Conservation (phyloP, 345 rosid species). For the Rhodamnia argentea region DNA sequence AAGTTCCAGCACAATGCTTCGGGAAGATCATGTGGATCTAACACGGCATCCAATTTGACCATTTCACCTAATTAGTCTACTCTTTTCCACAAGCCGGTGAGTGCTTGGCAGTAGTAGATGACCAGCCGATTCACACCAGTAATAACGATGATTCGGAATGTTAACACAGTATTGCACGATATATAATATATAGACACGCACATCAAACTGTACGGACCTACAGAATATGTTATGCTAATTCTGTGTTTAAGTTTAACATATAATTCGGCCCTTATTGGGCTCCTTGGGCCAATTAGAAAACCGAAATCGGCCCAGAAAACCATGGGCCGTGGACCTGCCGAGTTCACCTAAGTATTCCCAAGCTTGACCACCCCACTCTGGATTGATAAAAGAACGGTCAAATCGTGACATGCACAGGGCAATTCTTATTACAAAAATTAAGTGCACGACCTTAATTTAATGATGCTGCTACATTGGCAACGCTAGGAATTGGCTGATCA, state of each 20-base stretch:
- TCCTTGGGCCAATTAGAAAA: background rate
- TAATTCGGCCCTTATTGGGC: background rate
- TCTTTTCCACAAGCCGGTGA: background rate
- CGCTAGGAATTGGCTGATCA: background rate
- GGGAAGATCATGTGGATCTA: background rate
- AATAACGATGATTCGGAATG: rapidly evolving
- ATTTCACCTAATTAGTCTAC: background rate
- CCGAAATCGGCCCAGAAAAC: background rate
- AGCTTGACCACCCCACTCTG: background rate
- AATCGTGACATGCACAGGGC: background rate
- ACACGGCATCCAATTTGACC: background rate
- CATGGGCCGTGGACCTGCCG: background rate
- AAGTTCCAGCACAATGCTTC: background rate
- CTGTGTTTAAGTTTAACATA: background rate
- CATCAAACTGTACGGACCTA: background rate
- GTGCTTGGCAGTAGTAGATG: rapidly evolving
- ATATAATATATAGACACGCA: background rate
- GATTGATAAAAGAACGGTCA: background rate
- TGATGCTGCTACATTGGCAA: background rate
- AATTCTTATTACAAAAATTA: background rate
- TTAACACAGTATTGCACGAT: background rate
- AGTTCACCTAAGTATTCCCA: background rate
- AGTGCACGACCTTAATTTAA: background rate
- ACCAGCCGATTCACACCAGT: background rate
- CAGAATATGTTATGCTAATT: background rate